Base-by-base conservation (phyloP, 768 basidiomycete species). In the Bullera alba region DNA sequence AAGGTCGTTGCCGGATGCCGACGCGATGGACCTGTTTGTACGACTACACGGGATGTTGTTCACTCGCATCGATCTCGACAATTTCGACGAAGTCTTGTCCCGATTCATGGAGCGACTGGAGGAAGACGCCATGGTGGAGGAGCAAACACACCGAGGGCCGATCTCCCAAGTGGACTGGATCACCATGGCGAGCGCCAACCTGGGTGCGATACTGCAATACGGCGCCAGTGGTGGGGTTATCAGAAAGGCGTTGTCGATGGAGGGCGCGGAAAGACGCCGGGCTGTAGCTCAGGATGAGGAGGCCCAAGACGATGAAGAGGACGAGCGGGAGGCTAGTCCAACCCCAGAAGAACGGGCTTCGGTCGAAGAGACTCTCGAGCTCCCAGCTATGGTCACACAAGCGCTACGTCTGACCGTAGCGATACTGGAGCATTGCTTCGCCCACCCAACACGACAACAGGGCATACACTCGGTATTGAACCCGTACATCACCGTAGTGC, bases 11-110 rank as follows among this genome's bases (percentile, higher is more conserved):
- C 84, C 91, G 2, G 90, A 93, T 57, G 70, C 75, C 2, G 57
- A 60, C 14, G 72, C 72, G 12, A 73, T 84, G 0, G 89, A 91
- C 22, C 78, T 95, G 0, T 99, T 97, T 58, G 81, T 97, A 27
- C 80, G 89, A 10, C 76, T 99, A 0, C 95, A 97, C 52, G 92
- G 95, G 23, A 92, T 96, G 90, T 78, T 99, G 1, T 96, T 96
- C 75, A 97, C 95, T 14, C 84, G 86, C 57, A 89, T 95, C 56
- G 80, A 91, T 57, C 81, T 99, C 23, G 95, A 99, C 70, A 86
- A 91, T 68, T 97, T 97, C 67, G 74, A 80, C 36, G 77, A 83
- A 12, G 84, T 84, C 0, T 79, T 91, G 22, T 85, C 84, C 0
- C 84, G 89, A 17, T 86, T 92, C 68, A 78, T 90, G 46, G 91